A percentile compares a stretch with the other conserved stretches of the same genome.
These are phyloP conservation scores for Cocos nucifera DNA, from an alignment of 176 grass and related monocot genomes.

Conservation along the genomic window DNA sequence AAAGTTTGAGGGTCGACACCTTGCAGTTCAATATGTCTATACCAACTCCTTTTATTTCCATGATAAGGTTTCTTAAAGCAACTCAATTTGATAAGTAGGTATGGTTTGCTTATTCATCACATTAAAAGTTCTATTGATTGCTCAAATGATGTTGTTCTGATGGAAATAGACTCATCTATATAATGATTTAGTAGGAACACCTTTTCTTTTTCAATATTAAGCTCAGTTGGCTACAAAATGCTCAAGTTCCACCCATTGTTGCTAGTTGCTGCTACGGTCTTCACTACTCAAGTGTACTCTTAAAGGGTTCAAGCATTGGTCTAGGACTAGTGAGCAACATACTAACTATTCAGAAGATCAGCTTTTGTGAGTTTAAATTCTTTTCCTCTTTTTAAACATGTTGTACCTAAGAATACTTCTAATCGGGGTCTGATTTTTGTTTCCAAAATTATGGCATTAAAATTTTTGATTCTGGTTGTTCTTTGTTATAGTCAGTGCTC, in stretches of 20 bases:
- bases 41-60: conserved; percentile 80
- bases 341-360: conserved; percentile 67
- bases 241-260: conserved; percentile 61
- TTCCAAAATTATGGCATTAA: too few relatives aligned
- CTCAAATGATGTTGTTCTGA: too few relatives aligned
- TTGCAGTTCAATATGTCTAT: conserved; percentile 86
- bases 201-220: conserved; percentile 77
- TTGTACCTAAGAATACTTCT: too few relatives aligned
- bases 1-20: conserved; percentile 54
- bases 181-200: conserved; percentile 45
- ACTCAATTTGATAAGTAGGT: conserved; percentile 73
- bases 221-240: conserved; percentile 82
- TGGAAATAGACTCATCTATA: too few relatives aligned
- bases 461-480: neutral
- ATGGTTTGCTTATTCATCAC: neutral
- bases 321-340: conserved; percentile 49
- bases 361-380: conserved; percentile 31
- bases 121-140: too few relatives aligned
- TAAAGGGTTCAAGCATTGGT: conserved; percentile 48
- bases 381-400: too few relatives aligned
- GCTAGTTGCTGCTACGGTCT: conserved; percentile 71
- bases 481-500: conserved; percentile 46
- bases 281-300: conserved; percentile 76
- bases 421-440: too few relatives aligned
- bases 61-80: conserved; percentile 88